These are phyloP conservation scores for Suillus subaureus DNA, from an alignment of 768 basidiomycete genomes.

Conservation along the genomic window DNA sequence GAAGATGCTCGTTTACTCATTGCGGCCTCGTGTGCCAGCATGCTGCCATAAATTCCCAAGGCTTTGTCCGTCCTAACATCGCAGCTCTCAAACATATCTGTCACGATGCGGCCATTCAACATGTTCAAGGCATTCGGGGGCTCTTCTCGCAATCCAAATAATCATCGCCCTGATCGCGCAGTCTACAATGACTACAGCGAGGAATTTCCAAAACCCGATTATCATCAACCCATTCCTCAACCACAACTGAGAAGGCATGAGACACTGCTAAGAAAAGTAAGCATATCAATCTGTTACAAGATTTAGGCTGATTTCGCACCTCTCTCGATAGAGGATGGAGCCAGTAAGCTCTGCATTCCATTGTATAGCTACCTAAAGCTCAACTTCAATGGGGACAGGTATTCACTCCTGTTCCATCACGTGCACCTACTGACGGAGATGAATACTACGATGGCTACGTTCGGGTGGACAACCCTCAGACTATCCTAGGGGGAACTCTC, in stretches of 20 bases:
- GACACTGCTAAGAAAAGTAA: conserved; percentile 11
- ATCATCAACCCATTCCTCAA: conserved; percentile 19
- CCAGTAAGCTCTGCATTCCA: conserved; percentile 26
- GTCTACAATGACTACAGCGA: conserved; percentile 30
- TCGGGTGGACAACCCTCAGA: conserved; percentile 33
- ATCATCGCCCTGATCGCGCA: conserved; percentile 25
- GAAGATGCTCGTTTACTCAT: conserved; percentile 11
- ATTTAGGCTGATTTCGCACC: not conserved
- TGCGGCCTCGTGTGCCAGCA: conserved; percentile 29
- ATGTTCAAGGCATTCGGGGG: conserved; percentile 39
- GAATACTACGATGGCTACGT: conserved; percentile 35
- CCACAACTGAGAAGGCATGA: conserved; percentile 19
- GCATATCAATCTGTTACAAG: not conserved
- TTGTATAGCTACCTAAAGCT: conserved; percentile 2
- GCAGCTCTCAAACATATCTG: conserved; percentile 19
- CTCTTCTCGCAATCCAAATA: conserved; percentile 30
- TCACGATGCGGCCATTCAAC: conserved; percentile 37
- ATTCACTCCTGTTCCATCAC: conserved; percentile 36
- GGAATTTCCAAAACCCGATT: conserved; percentile 30
- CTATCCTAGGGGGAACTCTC: conserved; percentile 34
- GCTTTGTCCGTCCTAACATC: conserved; percentile 15
- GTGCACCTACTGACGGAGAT: conserved; percentile 33
- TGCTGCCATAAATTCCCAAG: conserved; percentile 30
- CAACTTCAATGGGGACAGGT: conserved; percentile 22
- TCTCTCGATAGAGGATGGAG: conserved; percentile 29